phyloP scores from a whole-genome alignment of 2,329 filamentous ascomycete species.

The Monilinia fructigena region DNA sequence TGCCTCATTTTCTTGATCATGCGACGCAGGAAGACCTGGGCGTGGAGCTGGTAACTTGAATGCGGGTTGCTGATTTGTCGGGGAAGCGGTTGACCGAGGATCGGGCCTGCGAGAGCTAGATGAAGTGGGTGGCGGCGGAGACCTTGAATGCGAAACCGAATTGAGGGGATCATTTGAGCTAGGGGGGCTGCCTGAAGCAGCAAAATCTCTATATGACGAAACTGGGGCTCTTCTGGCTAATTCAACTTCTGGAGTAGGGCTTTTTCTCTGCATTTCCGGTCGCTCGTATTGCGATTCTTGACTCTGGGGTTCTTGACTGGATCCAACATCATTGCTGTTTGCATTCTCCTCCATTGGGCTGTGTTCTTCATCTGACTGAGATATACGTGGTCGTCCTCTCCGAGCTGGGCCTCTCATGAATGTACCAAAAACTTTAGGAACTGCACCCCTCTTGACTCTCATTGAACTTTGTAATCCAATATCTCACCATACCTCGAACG shows the following conservation, averaged over 20 bases:
- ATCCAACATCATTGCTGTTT: slow-evolving; percentile 37
- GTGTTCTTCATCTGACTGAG: slow-evolving; percentile 46
- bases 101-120: slow-evolving; percentile 36
- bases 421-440: slow-evolving; percentile 64
- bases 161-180: slow-evolving; percentile 43
- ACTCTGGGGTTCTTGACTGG: slow-evolving; percentile 38
- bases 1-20: slow-evolving; percentile 84
- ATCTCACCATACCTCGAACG: slow-evolving; percentile 57
- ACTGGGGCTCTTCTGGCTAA: slow-evolving; percentile 5
- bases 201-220: slow-evolving; percentile 34
- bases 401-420: slow-evolving; percentile 79
- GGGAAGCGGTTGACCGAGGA: slow-evolving; percentile 44
- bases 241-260: slow-evolving; percentile 34
- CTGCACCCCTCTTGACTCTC: slow-evolving; percentile 71
- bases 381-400: slow-evolving; percentile 63
- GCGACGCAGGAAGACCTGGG: slow-evolving; percentile 57
- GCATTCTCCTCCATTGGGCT: slow-evolving; percentile 41
- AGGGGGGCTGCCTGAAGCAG: slow-evolving; percentile 60
- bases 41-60: slow-evolving; percentile 59
- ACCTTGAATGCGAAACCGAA: slow-evolving; percentile 36
- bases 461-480: slow-evolving; percentile 68
- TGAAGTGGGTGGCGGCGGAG: slow-evolving; percentile 36
- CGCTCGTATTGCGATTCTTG: slow-evolving; percentile 34
- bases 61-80: slow-evolving; percentile 48
- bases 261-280: slow-evolving; percentile 36